Conservation (phyloP, 306 rosid species). For the Quercus berberidifolia region DNA sequence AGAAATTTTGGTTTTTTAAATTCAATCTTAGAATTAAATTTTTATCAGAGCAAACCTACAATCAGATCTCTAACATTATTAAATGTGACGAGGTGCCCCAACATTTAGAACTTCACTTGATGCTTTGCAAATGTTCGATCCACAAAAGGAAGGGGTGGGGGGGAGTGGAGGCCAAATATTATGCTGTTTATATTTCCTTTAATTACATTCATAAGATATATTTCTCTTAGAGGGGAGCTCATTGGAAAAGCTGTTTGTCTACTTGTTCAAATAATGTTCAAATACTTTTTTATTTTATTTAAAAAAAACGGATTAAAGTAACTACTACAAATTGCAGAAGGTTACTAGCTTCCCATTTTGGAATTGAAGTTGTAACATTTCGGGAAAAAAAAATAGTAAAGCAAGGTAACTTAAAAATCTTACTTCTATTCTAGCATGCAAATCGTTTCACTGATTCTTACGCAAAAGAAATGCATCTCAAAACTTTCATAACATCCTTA, state of each 20-base stretch:
- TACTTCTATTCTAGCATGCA: background rate
- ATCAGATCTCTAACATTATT: slow-evolving; percentile 5
- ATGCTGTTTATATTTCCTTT: background rate
- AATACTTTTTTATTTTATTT: no score
- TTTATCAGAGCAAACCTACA: background rate
- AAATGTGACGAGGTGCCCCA: background rate
- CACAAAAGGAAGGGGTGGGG: no score
- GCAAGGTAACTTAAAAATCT: background rate
- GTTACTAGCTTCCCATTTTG: background rate
- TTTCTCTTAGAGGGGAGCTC: slow-evolving; percentile 3
- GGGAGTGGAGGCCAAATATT: background rate
- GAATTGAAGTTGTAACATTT: background rate
- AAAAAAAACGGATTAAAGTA: background rate
- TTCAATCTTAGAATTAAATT: background rate
- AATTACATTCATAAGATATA: background rate
- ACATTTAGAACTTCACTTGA: slow-evolving; percentile 5
- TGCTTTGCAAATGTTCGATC: background rate
- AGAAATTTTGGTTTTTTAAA: background rate
- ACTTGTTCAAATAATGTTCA: background rate
- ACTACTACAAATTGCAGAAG: background rate
- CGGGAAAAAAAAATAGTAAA: background rate
- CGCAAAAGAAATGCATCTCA: background rate
- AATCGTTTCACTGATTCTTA: background rate
- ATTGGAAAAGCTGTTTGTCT: background rate
- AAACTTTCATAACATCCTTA: background rate